Evolutionary conservation across 129 eudicot genomes (phyloP), one percentile per base, ranked within the genome.

Genomic region (Flaveria brownii): DNA sequence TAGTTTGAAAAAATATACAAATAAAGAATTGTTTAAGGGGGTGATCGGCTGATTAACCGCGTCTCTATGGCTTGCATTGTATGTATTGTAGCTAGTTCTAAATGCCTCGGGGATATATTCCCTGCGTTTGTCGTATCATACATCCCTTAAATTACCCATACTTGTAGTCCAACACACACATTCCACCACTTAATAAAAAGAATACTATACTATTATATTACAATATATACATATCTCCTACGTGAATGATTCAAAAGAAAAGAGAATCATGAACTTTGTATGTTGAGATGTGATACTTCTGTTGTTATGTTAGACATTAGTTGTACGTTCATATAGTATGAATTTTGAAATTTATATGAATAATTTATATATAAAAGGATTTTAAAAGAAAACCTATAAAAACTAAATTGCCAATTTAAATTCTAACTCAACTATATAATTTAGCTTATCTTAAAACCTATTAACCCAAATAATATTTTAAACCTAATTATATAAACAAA

Each of bases 81-180:
- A 50, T 79, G 84, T 77, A 73, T 41, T 54, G 54, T 80, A 80
- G 79, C 74, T 80, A 67, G 16, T 74, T 88, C 87, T 73, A 88
- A 88, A 62, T 87, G 82, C 83, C 70, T 82, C 77, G 55, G 68
- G 73, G 82, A 75, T 80, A 80, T 85, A 82, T 85, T 85, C 93
- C 83, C 69, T 83, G 75, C 63, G 80, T 88, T 88, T 88, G 93
- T 88, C 93, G 82, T 81, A 67, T 80, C 76, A 72, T 51, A 6
- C 49, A 43, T 43, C 36, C 60, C 30, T 46, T 7, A 20, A 20
- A 20, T 20, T 20, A 28, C 50, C 72, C 39, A 79, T 33, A 72
- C 25, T 23, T 60, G 26, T 30, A 9, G 5, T 22, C 71, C 26
- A 2, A 66, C 68, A 16, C 55, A 57, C 28, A 15, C 25, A 11